Conservation (phyloP, 345 rosid species). For the Odontarrhena argentea region DNA sequence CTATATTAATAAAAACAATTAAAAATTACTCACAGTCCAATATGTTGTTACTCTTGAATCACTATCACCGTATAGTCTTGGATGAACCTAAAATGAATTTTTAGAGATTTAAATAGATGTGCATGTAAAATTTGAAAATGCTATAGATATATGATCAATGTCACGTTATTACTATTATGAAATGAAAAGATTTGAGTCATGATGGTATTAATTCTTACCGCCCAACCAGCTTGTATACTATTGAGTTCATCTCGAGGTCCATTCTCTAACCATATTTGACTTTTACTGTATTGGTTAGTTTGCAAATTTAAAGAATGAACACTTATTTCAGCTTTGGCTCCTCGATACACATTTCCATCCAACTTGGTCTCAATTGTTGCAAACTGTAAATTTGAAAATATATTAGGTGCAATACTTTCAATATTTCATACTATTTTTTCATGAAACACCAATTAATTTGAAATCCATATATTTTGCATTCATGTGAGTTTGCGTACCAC, state of each 20-base stretch:
- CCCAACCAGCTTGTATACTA: constrained; percentile 40
- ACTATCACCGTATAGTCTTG: constrained; percentile 34
- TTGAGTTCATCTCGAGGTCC: constrained; percentile 25
- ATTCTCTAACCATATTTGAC: constrained; percentile 37
- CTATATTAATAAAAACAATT: not conserved
- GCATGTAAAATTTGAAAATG: not conserved
- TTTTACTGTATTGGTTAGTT: constrained; percentile 22
- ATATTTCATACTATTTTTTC: not conserved
- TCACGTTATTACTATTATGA: not conserved
- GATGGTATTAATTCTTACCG: constrained; percentile 19
- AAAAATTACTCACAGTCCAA: constrained; percentile 32
- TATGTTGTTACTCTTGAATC: constrained; percentile 27
- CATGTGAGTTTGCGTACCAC: not conserved
- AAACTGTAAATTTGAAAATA: constrained; percentile 5
- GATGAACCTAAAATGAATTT: constrained; percentile 21
- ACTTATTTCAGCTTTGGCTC: constrained; percentile 29
- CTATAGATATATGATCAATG: not conserved
- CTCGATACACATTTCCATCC: constrained; percentile 31
- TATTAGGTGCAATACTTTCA: not conserved
- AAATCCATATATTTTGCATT: not conserved
- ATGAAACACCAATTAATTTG: not conserved
- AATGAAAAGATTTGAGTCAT: not conserved
- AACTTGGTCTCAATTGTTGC: constrained; percentile 28
- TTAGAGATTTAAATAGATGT: not conserved
- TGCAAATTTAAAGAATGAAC: constrained; percentile 12